phyloP scores from a whole-genome alignment of 2,329 filamentous ascomycete genomes.

The Cytospora piceicola region DNA sequence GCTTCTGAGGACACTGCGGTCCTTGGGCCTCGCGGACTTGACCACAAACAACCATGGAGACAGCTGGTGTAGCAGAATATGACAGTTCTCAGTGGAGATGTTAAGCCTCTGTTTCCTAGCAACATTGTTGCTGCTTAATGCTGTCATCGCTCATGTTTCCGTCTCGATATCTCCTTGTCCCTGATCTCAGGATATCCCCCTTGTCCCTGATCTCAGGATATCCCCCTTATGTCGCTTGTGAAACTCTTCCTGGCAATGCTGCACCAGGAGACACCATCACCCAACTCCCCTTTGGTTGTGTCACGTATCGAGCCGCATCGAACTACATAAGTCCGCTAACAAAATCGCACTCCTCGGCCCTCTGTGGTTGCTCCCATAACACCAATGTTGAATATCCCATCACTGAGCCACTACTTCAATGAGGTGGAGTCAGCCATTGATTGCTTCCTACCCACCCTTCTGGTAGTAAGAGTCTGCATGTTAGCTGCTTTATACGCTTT shows the following conservation, averaged over 20 bases:
- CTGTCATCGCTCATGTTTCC: too few relatives aligned
- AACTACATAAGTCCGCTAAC: conserved; percentile 26
- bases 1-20: neutral
- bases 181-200: conserved; percentile 4
- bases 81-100: neutral
- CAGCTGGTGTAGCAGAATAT: conserved; percentile 23
- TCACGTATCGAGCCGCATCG: conserved; percentile 16
- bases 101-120: neutral
- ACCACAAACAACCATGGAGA: conserved; percentile 25
- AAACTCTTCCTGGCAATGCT: neutral
- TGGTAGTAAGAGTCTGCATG: conserved; percentile 38
- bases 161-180: neutral
- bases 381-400: conserved; percentile 34
- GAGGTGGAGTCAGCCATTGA: conserved; percentile 33
- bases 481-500: conserved; percentile 50
- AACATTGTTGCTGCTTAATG: neutral
- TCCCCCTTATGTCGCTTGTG: neutral
- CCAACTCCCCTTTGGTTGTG: conserved; percentile 20
- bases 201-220: conserved; percentile 4
- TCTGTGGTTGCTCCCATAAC: conserved; percentile 18
- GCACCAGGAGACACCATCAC: neutral
- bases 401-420: conserved; percentile 31
- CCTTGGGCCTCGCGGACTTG: conserved; percentile 14
- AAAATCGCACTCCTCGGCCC: conserved; percentile 22
- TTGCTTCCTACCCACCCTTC: conserved; percentile 34